phyloP scores from a whole-genome alignment of 129 eudicot genomes.

The Pulicaria dysenterica region DNA sequence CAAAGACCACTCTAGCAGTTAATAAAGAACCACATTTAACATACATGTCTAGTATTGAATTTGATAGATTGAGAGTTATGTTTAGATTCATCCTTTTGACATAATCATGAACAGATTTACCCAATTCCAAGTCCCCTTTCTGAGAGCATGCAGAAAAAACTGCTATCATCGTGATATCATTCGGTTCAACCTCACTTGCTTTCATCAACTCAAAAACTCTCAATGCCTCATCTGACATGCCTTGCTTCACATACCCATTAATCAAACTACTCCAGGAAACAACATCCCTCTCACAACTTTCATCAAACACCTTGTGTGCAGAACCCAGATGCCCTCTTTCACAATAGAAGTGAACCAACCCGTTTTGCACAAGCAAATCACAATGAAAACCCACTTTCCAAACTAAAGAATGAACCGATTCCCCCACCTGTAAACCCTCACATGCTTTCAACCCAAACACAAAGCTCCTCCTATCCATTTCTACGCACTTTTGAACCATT shows the following conservation, averaged over 20 bases:
- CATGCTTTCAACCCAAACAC: constrained; percentile 70
- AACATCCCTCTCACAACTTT: constrained; percentile 55
- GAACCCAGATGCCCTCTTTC: constrained; percentile 37
- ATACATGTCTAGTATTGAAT: constrained; percentile 74
- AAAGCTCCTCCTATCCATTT: constrained; percentile 61
- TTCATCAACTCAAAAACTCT: constrained; percentile 52
- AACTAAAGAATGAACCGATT: constrained; percentile 50
- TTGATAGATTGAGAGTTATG: constrained; percentile 46
- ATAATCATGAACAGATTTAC: constrained; percentile 39
- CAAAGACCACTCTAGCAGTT: constrained; percentile 56
- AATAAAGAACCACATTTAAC: constrained; percentile 60
- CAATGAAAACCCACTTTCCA: constrained; percentile 56
- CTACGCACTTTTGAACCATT: constrained; percentile 51
- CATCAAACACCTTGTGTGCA: constrained; percentile 59
- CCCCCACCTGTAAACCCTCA: constrained; percentile 42
- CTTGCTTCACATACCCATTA: constrained; percentile 56
- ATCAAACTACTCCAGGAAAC: constrained; percentile 75
- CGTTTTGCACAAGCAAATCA: constrained; percentile 62
- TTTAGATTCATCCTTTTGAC: constrained; percentile 34
- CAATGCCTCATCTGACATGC: constrained; percentile 58
- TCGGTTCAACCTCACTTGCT: constrained; percentile 49
- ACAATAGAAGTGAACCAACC: constrained; percentile 59
- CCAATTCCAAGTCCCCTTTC: constrained; percentile 61
- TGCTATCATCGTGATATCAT: constrained; percentile 63
- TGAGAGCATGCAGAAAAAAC: constrained; percentile 60